Percentiles rank a stretch among this genome's conserved stretches.
Conservation (phyloP, 1,284 basidiomycete genomes). For the Clitocybe nebularis region DNA sequence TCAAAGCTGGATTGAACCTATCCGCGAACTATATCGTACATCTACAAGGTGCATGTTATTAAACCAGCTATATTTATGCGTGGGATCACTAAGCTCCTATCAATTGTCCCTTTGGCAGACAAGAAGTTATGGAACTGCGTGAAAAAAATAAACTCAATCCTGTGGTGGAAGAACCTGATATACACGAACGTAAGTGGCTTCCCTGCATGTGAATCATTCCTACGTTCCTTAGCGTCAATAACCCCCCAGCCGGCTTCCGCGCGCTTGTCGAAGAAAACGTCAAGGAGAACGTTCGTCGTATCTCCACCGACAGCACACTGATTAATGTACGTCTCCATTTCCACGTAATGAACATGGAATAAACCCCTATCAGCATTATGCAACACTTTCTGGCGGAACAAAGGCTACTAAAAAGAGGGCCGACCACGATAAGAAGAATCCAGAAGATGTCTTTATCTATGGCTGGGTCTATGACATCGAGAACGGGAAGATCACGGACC, state of each 20-base stretch:
- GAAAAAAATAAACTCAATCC: slow-evolving; percentile 7
- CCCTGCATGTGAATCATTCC: neutral
- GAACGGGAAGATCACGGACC: slow-evolving; percentile 45
- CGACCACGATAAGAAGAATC: neutral
- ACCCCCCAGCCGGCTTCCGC: slow-evolving; percentile 24
- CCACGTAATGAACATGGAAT: neutral
- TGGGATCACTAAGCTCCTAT: neutral
- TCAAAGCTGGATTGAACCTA: slow-evolving; percentile 30
- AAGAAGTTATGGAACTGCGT: slow-evolving; percentile 22
- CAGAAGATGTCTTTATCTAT: slow-evolving; percentile 39
- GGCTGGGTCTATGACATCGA: slow-evolving; percentile 52
- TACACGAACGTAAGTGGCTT: slow-evolving; percentile 21
- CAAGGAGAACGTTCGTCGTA: slow-evolving; percentile 17
- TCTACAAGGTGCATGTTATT: slow-evolving; percentile 25
- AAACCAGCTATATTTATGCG: neutral
- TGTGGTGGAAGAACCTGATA: slow-evolving; percentile 22
- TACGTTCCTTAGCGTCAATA: neutral
- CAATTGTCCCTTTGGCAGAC: slow-evolving; percentile 10
- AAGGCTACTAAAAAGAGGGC: slow-evolving; percentile 1
- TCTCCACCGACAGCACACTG: slow-evolving; percentile 18
- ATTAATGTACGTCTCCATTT: slow-evolving; percentile 14
- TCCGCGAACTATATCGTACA: slow-evolving; percentile 24
- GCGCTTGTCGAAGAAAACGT: slow-evolving; percentile 28
- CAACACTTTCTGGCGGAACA: neutral
- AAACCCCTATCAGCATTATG: slow-evolving; percentile 3